These are phyloP conservation scores for Cubamyces lactineus DNA, from an alignment of 768 basidiomycete species.

Conservation along the genomic window DNA sequence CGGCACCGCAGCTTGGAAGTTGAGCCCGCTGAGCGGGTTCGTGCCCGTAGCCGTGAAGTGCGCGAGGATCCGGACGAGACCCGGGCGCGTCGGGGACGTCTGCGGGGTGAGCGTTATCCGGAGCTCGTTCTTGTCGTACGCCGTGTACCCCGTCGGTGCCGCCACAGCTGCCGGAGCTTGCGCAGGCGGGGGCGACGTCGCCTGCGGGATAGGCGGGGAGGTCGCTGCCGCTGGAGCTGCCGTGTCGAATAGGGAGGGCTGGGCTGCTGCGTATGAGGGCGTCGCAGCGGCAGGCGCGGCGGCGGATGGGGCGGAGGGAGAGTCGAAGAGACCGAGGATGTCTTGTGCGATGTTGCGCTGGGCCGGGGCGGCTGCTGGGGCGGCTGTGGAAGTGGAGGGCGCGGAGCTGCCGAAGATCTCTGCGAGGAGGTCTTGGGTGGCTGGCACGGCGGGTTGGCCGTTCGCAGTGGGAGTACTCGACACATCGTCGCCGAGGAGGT, in stretches of 20 bases:
- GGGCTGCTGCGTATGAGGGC: neutral
- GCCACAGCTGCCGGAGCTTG: conserved; percentile 51
- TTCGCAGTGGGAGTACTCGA: conserved; percentile 44
- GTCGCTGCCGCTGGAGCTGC: neutral
- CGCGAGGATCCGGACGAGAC: conserved; percentile 87
- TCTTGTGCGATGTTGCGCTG: conserved; percentile 72
- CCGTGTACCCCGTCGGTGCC: conserved; percentile 72
- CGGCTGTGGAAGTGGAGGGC: conserved; percentile 34
- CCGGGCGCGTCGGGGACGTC: conserved; percentile 77
- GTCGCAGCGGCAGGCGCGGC: conserved; percentile 20
- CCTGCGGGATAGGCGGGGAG: conserved; percentile 34
- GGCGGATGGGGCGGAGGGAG: conserved; percentile 25
- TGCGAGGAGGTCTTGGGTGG: conserved; percentile 83
- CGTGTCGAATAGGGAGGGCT: conserved; percentile 13
- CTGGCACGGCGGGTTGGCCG: conserved; percentile 50
- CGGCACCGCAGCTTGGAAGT: conserved; percentile 97
- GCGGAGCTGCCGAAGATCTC: conserved; percentile 82
- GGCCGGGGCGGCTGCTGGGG: conserved; percentile 38
- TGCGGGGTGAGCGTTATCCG: conserved; percentile 90
- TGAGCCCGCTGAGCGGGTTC: conserved; percentile 61
- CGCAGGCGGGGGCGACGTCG: conserved; percentile 42
- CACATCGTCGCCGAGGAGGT: conserved; percentile 84
- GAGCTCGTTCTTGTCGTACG: conserved; percentile 91
- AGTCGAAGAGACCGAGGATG: conserved; percentile 84
- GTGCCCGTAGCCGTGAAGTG: conserved; percentile 74